phyloP scores from a whole-genome alignment of 768 basidiomycete genomes.

The Saitozyma podzolica region DNA sequence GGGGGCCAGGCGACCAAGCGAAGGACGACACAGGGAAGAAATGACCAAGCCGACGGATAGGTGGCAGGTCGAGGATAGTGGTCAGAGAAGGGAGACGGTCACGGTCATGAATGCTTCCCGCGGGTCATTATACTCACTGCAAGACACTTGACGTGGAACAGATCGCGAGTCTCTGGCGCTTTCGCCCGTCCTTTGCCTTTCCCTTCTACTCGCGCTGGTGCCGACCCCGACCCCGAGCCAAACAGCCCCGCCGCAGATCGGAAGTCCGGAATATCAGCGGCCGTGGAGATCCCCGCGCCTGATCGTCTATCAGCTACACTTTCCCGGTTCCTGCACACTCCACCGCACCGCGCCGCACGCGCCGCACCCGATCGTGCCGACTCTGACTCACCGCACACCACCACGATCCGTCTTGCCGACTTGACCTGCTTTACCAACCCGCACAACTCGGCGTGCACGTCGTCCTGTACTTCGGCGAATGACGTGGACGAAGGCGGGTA shows the following conservation, averaged over 20 bases:
- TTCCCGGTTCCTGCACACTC: not conserved
- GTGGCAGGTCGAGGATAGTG: too few relatives aligned
- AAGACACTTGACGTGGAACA: constrained; percentile 75
- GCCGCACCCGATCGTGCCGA: not conserved
- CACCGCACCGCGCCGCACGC: too few relatives aligned
- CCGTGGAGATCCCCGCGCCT: constrained; percentile 49
- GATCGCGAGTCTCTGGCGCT: constrained; percentile 15
- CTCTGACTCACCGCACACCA: constrained; percentile 71
- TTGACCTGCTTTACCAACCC: not conserved
- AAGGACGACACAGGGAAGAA: too few relatives aligned
- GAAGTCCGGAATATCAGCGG: constrained; percentile 64
- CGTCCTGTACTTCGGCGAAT: not conserved
- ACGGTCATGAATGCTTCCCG: constrained; percentile 85
- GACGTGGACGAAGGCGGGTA: too few relatives aligned
- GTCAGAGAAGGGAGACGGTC: constrained; percentile 53
- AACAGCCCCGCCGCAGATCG: constrained; percentile 45
- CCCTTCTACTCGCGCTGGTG: constrained; percentile 25
- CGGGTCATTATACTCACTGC: constrained; percentile 79
- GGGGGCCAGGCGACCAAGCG: too few relatives aligned
- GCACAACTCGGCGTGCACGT: not conserved
- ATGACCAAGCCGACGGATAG: too few relatives aligned
- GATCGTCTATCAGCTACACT: constrained; percentile 6
- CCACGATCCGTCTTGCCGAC: constrained; percentile 69
- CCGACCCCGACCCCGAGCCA: constrained; percentile 56
- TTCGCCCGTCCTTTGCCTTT: constrained; percentile 41